Base-by-base conservation (phyloP, 441 rosid genomes). In the Pelargonium australe region DNA sequence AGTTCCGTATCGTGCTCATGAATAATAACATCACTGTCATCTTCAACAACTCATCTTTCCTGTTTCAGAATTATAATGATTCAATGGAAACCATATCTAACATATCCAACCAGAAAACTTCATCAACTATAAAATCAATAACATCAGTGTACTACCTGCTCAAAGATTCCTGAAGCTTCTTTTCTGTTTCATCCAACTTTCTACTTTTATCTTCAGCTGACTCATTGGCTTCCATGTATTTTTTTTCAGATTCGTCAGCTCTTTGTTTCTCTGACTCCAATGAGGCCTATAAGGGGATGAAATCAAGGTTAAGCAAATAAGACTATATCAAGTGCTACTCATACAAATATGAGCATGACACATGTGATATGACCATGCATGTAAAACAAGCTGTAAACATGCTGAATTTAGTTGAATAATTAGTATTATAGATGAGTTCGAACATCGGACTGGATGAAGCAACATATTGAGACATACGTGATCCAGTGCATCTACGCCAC, bases 131-230 rank as follows among this genome's bases (percentile, higher is more conserved):
- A 31, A 6, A 23, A 64, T 64, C 63, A 5, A 51, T 37, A 63
- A 7, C n/a, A 28, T n/a, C 65, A 63, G 67, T 49, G 65, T 58
- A 55, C 45, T 83, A 89, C 99, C 95, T 87, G 70, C 86, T 85
- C 72, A 95, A 31, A 34, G 97, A 80, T 78, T 95, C 98, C 79
- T 89, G 96, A 76, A 90, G 89, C 66, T 80, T 92, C 75, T 84
- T 87, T 83, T 90, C 97, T 7, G 94, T 72, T 69, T 92, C 98
- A 72, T 90, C 98, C 70, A 90, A 61, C 68, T 82, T 95, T 71
- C 73, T 85, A 61, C 49, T 57, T 65, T 71, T 85, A 25, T 83
- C 93, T 78, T 95, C 98, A 9, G 77, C 80, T 28, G 73, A 57
- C 71, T 78, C 85, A 72, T 82, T 80, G 60, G 77, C 72, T 78